These are phyloP conservation scores for Claviceps spartinae DNA, from an alignment of 2,329 filamentous ascomycete species.

Conservation along the genomic window DNA sequence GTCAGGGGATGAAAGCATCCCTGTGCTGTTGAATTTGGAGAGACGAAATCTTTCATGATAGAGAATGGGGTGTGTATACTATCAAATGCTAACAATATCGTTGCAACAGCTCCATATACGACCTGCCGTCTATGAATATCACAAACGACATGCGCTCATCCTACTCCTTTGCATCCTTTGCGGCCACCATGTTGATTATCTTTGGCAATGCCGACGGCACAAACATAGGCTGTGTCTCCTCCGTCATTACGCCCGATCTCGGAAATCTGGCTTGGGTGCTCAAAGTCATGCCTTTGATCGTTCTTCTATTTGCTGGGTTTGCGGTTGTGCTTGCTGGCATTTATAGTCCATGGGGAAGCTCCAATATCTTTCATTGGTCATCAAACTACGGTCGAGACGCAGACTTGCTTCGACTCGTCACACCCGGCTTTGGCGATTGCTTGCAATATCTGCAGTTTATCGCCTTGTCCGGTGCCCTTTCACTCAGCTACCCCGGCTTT, in stretches of 20 bases:
- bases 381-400: slow-evolving; percentile 93
- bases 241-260: slow-evolving; percentile 73
- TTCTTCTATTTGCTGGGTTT: slow-evolving; percentile 66
- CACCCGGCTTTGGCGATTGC: slow-evolving; percentile 91
- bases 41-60: background rate
- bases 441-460: slow-evolving; percentile 94
- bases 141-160: slow-evolving; percentile 63
- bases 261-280: slow-evolving; percentile 57
- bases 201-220: slow-evolving; percentile 55
- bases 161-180: slow-evolving; percentile 76
- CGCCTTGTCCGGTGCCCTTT: slow-evolving; percentile 73
- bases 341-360: slow-evolving; percentile 86
- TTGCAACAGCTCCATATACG: slow-evolving; percentile 11
- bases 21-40: background rate
- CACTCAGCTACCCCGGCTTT: slow-evolving; percentile 81
- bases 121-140: slow-evolving; percentile 60
- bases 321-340: slow-evolving; percentile 76
- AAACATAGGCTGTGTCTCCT: slow-evolving; percentile 64
- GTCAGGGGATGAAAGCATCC: too few species aligned
- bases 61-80: background rate
- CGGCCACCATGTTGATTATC: slow-evolving; percentile 57
- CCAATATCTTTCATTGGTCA: slow-evolving; percentile 88
- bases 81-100: background rate
- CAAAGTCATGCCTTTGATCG: slow-evolving; percentile 61
- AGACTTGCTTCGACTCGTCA: slow-evolving; percentile 81